These are phyloP conservation scores for Paramecium bursaria DNA, from an alignment of 73 alveolate species.

Conservation along the genomic window DNA sequence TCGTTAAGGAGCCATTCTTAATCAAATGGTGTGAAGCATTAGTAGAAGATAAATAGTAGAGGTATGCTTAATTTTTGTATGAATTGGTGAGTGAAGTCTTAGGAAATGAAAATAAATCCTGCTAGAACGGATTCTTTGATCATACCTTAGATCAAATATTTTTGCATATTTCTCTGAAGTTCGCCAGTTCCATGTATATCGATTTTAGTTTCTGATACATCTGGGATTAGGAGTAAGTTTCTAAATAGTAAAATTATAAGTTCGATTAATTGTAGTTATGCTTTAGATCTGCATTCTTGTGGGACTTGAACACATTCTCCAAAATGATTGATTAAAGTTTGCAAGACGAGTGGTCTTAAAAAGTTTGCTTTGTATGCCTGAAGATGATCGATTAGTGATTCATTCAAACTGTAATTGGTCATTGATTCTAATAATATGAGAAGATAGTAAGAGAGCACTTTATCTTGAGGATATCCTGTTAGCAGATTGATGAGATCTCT, in stretches of 20 bases:
- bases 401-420: constrained; percentile 69
- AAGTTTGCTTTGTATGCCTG: constrained; percentile 76
- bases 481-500: constrained; percentile 80
- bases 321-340: constrained; percentile 73
- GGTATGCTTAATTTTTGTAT: constrained; percentile 72
- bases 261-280: constrained; percentile 83
- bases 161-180: constrained; percentile 60
- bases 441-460: constrained; percentile 74
- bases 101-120: constrained; percentile 75
- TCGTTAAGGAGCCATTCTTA: constrained; percentile 71
- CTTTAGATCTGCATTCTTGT: constrained; percentile 67
- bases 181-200: constrained; percentile 46
- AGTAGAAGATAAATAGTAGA: constrained; percentile 78
- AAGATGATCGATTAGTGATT: constrained; percentile 61
- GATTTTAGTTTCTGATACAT: constrained; percentile 52
- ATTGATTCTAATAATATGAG: constrained; percentile 75
- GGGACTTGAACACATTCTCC: constrained; percentile 76
- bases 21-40: constrained; percentile 75
- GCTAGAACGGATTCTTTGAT: constrained; percentile 76
- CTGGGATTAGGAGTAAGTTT: constrained; percentile 79
- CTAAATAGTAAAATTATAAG: constrained; percentile 76
- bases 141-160: constrained; percentile 54
- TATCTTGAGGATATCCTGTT: constrained; percentile 78
- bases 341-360: constrained; percentile 68
- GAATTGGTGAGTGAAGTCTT: constrained; percentile 76